Conservation (phyloP, 495 filamentous ascomycete genomes). For the Penicillium herquei region DNA sequence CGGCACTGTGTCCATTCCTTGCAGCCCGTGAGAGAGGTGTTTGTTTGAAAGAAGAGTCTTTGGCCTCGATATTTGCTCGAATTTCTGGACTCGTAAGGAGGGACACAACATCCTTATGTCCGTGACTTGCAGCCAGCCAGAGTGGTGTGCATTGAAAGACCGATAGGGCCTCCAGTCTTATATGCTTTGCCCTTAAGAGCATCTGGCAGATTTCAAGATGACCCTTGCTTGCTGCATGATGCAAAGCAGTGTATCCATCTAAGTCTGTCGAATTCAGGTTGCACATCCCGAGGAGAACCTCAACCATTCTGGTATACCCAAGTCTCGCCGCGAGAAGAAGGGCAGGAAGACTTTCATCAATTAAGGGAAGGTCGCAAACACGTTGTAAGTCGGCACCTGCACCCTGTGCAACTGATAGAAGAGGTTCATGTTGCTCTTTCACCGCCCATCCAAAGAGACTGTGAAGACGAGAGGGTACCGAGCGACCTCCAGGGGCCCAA, state of each 20-base stretch:
- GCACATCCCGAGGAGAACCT: background rate
- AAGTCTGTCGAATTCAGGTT: background rate
- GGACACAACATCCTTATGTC: background rate
- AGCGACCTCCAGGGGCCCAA: constrained; percentile 21
- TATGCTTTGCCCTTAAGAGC: background rate
- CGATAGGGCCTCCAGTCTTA: background rate
- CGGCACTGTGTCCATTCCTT: background rate
- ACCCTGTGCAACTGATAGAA: constrained; percentile 10
- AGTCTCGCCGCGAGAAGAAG: constrained; percentile 18
- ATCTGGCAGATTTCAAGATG: background rate
- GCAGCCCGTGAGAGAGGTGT: background rate
- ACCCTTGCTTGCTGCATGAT: background rate
- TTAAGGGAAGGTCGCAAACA: constrained; percentile 16
- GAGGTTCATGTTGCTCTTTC: constrained; percentile 17
- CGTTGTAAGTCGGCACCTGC: background rate
- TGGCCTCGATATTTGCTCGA: background rate
- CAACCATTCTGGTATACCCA: constrained; percentile 5
- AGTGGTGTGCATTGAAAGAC: background rate
- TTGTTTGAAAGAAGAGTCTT: too few species aligned
- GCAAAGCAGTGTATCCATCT: background rate
- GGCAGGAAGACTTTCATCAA: constrained; percentile 16
- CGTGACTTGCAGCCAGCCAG: background rate
- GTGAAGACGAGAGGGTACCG: constrained; percentile 18
- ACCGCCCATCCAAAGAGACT: constrained; percentile 26
- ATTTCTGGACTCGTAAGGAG: background rate